phyloP scores from a whole-genome alignment of 148 eudicot genomes.

The Beta vulgaris region DNA sequence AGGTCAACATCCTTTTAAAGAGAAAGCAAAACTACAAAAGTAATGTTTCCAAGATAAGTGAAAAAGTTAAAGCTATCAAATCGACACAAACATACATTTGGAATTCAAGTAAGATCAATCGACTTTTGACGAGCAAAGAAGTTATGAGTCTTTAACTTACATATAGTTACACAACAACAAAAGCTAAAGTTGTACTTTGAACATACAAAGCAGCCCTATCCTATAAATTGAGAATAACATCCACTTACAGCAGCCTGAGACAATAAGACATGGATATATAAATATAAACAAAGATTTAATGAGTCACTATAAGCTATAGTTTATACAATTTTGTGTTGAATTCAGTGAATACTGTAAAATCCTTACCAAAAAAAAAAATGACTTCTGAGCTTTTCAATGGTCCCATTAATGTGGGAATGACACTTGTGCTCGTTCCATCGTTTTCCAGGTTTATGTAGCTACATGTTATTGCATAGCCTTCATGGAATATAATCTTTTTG shows the following conservation, averaged over 20 bases:
- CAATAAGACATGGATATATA: neutral
- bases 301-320: neutral
- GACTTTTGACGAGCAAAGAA: neutral
- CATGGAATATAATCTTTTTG: slow-evolving; percentile 10
- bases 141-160: neutral
- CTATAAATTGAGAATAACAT: neutral
- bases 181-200: neutral
- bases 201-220: slow-evolving; percentile 4
- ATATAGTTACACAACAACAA: neutral
- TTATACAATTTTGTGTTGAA: neutral
- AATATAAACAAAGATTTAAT: neutral
- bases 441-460: slow-evolving; percentile 18
- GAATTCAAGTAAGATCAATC: too few relatives aligned
- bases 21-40: too few relatives aligned
- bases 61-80: too few relatives aligned
- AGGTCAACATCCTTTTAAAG: too few relatives aligned
- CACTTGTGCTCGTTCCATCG: slow-evolving; percentile 5
- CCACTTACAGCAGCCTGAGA: neutral
- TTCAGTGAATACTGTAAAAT: too few relatives aligned
- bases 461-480: neutral
- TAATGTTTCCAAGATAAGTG: too few relatives aligned
- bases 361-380: too few relatives aligned
- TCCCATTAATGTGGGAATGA: slow-evolving; percentile 6
- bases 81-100: too few relatives aligned
- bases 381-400: slow-evolving; percentile 1